Base-by-base conservation (phyloP, 495 filamentous ascomycete species). In the Letharia lupina region DNA sequence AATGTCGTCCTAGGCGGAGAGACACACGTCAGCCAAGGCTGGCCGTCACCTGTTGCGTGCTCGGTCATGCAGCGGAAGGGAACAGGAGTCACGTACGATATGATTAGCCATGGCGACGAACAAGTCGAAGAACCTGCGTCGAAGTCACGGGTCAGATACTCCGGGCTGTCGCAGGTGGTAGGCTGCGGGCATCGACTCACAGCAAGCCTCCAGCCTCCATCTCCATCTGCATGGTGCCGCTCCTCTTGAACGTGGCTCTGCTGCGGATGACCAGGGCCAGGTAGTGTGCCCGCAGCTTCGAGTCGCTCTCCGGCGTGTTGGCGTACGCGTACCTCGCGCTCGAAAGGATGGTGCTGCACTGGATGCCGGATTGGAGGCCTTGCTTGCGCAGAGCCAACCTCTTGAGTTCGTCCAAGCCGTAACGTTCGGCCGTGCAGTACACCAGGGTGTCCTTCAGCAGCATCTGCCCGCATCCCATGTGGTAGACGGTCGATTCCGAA, bases 191-290 rank as follows among this genome's bases (percentile, higher is more conserved):
- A 37, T 57, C 54, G 31, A 57, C 54, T 44, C 64, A 70, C 72
- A 96, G 77, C 72, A 87, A 87, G 67, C 90, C 90, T 31, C 91
- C 91, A 69, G 82, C 82, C 75, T 91, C 88, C 91, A 96, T 96
- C 80, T 96, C 91, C 71, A 88, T 84, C 77, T 96, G 91, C 91
- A 96, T 95, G n/a, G 91, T 96, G 67, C 91, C 91, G 76, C 91
- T 95, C 47, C 89, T 80, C 82, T 94, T 96, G 80, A 96, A 96
- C 6, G 90, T 96, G 68, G 80, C 81, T 67, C 91, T 81, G 71
- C 86, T 87, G 68, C 91, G 83, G 69, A 96, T 93, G 75, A 96
- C 95, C 73, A 96, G 82, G 37, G 91, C 91, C 35, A 96, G 86
- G 71, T 96, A 96, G 77, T 96, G 92, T 42, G 92, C 91, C 62